Evolutionary conservation across 768 basidiomycete species (phyloP).

Genomic region (Mycena albidolilacea): DNA sequence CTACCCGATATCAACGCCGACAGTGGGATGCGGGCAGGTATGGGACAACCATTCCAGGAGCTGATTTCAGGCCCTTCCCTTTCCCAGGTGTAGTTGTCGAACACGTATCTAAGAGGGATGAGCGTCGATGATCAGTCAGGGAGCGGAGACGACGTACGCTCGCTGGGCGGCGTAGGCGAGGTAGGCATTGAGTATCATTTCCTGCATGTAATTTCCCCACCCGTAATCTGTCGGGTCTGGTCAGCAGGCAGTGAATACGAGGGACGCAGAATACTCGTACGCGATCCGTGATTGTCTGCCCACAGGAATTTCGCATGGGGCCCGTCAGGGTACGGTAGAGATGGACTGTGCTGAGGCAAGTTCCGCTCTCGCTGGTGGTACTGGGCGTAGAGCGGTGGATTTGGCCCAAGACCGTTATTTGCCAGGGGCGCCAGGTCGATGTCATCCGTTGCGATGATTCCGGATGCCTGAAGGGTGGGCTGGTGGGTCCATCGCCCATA

Average conservation of each 20-base stretch:
- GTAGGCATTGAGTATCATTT: conserved; percentile 66
- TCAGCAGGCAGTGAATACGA: conserved; percentile 41
- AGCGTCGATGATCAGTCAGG: not conserved
- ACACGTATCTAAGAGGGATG: conserved; percentile 58
- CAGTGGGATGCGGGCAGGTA: conserved; percentile 69
- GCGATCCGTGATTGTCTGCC: conserved; percentile 62
- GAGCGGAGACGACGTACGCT: conserved; percentile 51
- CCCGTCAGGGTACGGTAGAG: conserved; percentile 58
- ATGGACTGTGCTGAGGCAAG: conserved; percentile 61
- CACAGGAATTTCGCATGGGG: conserved; percentile 61
- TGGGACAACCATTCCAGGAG: conserved; percentile 62
- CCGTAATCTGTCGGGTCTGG: conserved; percentile 56
- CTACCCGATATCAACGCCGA: conserved; percentile 68
- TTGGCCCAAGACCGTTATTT: too few species aligned
- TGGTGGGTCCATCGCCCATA: too few species aligned
- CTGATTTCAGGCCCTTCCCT: conserved; percentile 58
- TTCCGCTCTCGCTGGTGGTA: conserved; percentile 60
- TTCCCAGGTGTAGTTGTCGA: conserved; percentile 73
- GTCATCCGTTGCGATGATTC: too few species aligned
- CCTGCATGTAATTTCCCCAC: conserved; percentile 76
- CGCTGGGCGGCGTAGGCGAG: conserved; percentile 63
- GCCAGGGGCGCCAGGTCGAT: too few species aligned
- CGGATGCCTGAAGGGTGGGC: too few species aligned
- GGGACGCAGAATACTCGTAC: conserved; percentile 56
- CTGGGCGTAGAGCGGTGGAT: conserved; percentile 52